These are phyloP conservation scores for Pseudodiploospora longispora DNA, from an alignment of 2,329 filamentous ascomycete genomes.

Conservation along the genomic window DNA sequence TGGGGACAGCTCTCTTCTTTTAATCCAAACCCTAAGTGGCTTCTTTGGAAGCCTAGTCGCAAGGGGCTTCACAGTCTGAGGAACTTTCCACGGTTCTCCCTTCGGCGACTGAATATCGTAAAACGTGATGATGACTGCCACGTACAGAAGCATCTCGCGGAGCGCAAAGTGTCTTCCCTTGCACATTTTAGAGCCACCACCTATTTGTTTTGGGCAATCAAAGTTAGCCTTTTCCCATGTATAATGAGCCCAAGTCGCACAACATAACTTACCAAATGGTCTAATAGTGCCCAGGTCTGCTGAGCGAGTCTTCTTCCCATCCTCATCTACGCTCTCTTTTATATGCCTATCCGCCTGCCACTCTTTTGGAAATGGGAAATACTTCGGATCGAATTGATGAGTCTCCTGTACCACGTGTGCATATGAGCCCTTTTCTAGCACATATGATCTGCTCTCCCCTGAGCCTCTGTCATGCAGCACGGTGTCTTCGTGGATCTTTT, in stretches of 20 bases:
- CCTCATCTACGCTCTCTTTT: slow-evolving; percentile 15
- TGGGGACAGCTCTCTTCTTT: slow-evolving; percentile 13
- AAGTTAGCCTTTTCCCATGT: neutral
- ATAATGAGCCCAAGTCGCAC: neutral
- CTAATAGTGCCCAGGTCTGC: slow-evolving; percentile 20
- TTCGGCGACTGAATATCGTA: slow-evolving; percentile 27
- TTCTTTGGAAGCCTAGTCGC: slow-evolving; percentile 19
- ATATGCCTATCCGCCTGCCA: slow-evolving; percentile 28
- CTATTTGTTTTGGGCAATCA: slow-evolving; percentile 12
- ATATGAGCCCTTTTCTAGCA: slow-evolving; percentile 26
- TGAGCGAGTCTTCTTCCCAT: slow-evolving; percentile 14
- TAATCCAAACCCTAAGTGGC: slow-evolving; percentile 25
- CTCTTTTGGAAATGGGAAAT: slow-evolving; percentile 24
- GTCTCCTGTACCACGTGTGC: slow-evolving; percentile 26
- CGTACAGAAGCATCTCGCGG: slow-evolving; percentile 26
- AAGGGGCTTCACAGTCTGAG: slow-evolving; percentile 17
- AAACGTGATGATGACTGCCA: slow-evolving; percentile 26
- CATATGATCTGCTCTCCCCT: slow-evolving; percentile 13
- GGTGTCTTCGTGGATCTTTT: slow-evolving; percentile 23
- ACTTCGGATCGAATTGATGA: slow-evolving; percentile 25
- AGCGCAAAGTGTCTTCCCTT: slow-evolving; percentile 24
- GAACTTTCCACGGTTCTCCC: slow-evolving; percentile 18
- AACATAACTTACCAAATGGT: slow-evolving; percentile 23
- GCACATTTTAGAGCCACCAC: slow-evolving; percentile 23
- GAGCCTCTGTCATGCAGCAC: slow-evolving; percentile 19